Conservation (phyloP, 202 grass and related monocot species). For the Setaria viridis region DNA sequence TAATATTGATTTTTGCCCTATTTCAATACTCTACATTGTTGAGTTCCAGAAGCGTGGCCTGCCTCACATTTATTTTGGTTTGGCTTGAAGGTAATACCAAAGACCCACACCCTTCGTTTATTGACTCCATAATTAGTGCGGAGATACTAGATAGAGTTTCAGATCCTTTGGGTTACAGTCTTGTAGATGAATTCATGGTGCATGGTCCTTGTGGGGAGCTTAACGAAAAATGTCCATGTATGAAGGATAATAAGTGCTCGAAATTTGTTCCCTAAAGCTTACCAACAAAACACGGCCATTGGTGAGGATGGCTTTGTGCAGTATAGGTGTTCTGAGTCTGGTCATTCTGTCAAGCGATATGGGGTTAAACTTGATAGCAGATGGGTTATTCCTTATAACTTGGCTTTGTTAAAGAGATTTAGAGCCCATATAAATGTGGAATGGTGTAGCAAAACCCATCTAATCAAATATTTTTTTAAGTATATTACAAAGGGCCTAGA, state of each 20-base stretch:
- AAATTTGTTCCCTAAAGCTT: not conserved
- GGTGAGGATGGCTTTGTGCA: not conserved
- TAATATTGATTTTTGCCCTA: rapidly evolving
- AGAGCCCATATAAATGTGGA: conserved; percentile 1
- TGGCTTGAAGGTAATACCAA: not conserved
- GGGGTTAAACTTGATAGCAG: not conserved
- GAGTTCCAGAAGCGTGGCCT: not conserved
- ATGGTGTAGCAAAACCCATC: not conserved
- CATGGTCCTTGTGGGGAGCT: conserved; percentile 12
- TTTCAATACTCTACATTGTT: not conserved
- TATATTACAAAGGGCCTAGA: not conserved
- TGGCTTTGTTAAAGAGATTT: not conserved
- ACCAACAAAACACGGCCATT: not conserved
- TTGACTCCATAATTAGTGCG: not conserved
- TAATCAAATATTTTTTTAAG: not conserved
- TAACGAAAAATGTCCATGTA: not conserved
- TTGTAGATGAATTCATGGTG: conserved; percentile 29
- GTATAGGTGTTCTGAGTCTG: not conserved
- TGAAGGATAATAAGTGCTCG: conserved; percentile 1
- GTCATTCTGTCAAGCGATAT: not conserved
- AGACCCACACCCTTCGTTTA: not conserved
- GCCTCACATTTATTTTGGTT: not conserved
- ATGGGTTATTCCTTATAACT: not conserved
- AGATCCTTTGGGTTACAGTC: not conserved
- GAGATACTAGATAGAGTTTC: not conserved